Conservation (phyloP, 2,329 filamentous ascomycete genomes). For the Scopulariopsis brevicaulis region DNA sequence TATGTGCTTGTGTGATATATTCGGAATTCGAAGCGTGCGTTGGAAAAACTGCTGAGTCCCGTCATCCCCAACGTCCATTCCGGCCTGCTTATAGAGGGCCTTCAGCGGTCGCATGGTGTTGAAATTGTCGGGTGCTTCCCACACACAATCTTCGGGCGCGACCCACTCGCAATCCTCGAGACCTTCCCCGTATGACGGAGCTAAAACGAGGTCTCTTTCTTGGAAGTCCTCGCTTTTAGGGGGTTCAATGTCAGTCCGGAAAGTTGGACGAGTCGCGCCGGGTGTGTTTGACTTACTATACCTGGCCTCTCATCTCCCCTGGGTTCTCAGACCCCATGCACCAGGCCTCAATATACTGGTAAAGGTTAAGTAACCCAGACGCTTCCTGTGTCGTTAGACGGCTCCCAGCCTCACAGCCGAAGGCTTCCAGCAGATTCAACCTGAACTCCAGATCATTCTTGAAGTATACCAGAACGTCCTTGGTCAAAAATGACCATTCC, state of each 20-base stretch:
- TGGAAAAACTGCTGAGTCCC: not conserved
- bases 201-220: too few relatives aligned
- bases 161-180: too few relatives aligned
- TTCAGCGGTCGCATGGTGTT: not conserved
- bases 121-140: not conserved
- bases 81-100: not conserved
- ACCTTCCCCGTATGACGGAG: too few relatives aligned
- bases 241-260: too few relatives aligned
- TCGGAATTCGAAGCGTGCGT: not conserved
- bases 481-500: not conserved
- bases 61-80: not conserved
- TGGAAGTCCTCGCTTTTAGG: too few relatives aligned
- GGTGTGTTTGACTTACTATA: not conserved
- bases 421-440: not conserved
- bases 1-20: not conserved
- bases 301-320: not conserved
- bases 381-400: not conserved
- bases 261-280: too few relatives aligned
- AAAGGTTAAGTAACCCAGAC: not conserved
- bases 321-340: not conserved
- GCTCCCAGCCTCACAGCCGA: not conserved
- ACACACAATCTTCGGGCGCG: not conserved
- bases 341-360: not conserved
- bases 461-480: not conserved
- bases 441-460: not conserved